Percentiles rank a stretch among this genome's conserved stretches.
These are phyloP conservation scores for Trichoderma parareesei DNA, from an alignment of 495 filamentous ascomycete species.

Conservation along the genomic window DNA sequence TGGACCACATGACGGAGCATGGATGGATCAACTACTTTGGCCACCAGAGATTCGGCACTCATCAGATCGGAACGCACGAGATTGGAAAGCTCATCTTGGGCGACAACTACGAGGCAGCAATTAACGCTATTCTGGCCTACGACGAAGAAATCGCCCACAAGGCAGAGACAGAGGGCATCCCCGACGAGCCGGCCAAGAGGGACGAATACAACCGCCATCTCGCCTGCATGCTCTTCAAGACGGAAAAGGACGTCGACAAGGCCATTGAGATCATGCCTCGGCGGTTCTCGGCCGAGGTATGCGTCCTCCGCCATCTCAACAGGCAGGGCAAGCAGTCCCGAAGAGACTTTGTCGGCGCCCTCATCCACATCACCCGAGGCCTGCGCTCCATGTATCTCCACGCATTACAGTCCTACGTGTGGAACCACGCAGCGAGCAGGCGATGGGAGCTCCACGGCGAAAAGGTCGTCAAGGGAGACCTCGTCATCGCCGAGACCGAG, in stretches of 20 bases:
- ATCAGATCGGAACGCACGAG: constrained; percentile 68
- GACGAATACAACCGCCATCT: constrained; percentile 73
- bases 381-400: constrained; percentile 92
- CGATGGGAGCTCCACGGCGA: constrained; percentile 67
- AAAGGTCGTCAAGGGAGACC: constrained; percentile 73
- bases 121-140: constrained; percentile 63
- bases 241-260: constrained; percentile 41
- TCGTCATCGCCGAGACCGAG: constrained; percentile 54
- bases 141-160: constrained; percentile 33
- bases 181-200: constrained; percentile 19
- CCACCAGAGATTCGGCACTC: constrained; percentile 87
- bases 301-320: constrained; percentile 67
- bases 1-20: constrained; percentile 48
- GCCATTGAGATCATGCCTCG: constrained; percentile 65
- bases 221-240: constrained; percentile 63
- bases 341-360: constrained; percentile 67
- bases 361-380: constrained; percentile 66
- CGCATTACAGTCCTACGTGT: constrained; percentile 89
- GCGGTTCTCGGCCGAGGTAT: constrained; percentile 70
- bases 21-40: constrained; percentile 98
- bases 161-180: constrained; percentile 36
- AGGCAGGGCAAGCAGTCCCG: constrained; percentile 21
- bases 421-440: constrained; percentile 75
- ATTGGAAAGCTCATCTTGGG: constrained; percentile 77
- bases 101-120: constrained; percentile 68